phyloP scores from a whole-genome alignment of 129 eudicot genomes.

The Sambucus nigra region DNA sequence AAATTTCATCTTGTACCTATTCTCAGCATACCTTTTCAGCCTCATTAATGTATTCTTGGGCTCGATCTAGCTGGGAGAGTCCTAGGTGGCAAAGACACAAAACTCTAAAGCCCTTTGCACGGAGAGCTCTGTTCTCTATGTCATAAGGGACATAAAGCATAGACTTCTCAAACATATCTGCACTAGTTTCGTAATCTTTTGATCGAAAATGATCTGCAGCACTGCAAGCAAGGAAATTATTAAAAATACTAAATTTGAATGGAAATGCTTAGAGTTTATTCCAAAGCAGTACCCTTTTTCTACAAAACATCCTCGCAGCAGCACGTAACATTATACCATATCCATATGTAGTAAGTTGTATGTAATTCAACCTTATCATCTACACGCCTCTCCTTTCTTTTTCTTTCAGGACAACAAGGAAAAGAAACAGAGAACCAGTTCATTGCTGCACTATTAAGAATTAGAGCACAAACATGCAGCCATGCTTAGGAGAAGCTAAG shows the following conservation, averaged over 20 bases:
- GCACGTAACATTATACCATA: too few relatives aligned
- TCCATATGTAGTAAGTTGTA: too few relatives aligned
- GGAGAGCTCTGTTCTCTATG: slow-evolving; percentile 61
- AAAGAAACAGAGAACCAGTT: too few relatives aligned
- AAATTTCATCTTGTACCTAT: slow-evolving; percentile 3
- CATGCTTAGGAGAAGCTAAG: too few relatives aligned
- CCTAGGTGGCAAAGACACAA: slow-evolving; percentile 77
- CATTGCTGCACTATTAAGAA: too few relatives aligned
- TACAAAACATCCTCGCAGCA: slow-evolving; percentile 3
- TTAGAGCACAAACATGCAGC: too few relatives aligned
- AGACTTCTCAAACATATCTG: slow-evolving; percentile 84
- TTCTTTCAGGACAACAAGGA: too few relatives aligned
- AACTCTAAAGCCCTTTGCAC: slow-evolving; percentile 91
- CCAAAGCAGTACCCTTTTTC: not conserved
- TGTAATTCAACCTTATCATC: too few relatives aligned
- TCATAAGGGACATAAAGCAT: slow-evolving; percentile 79
- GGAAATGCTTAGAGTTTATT: not conserved
- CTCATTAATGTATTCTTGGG: slow-evolving; percentile 94
- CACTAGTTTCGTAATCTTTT: slow-evolving; percentile 75
- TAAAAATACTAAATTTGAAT: not conserved
- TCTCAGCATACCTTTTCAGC: slow-evolving; percentile 67
- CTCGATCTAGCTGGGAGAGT: slow-evolving; percentile 78
- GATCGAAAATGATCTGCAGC: slow-evolving; percentile 81
- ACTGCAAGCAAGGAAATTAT: slow-evolving; percentile 35
- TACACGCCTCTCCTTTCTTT: too few relatives aligned